Conservation (phyloP, 306 rosid genomes). For the Lagenaria siceraria region DNA sequence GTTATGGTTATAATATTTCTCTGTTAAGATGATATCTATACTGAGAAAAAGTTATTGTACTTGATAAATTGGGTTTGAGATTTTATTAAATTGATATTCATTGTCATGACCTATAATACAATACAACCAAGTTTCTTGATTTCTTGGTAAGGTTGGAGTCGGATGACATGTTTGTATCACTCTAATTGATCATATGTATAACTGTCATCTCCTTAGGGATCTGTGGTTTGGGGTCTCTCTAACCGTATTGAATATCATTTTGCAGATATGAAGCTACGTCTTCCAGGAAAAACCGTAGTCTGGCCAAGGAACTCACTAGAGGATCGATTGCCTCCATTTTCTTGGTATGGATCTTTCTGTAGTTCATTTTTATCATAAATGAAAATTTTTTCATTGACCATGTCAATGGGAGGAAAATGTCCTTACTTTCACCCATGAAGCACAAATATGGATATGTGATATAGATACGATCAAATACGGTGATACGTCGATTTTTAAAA, state of each 20-base stretch:
- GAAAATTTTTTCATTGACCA: neutral
- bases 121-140: neutral
- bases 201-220: neutral
- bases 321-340: conserved; percentile 66
- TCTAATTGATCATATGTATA: neutral
- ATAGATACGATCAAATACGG: too few relatives aligned
- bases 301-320: conserved; percentile 62
- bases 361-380: neutral
- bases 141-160: neutral
- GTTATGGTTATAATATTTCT: neutral
- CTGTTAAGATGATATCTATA: neutral
- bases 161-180: neutral
- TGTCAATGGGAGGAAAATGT: neutral
- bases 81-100: neutral
- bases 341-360: conserved; percentile 6
- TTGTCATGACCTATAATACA: neutral
- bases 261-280: conserved; percentile 57
- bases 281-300: conserved; percentile 70
- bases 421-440: neutral
- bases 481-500: too few relatives aligned
- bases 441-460: too few relatives aligned
- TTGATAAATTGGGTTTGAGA: neutral
- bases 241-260: neutral
- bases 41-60: neutral
- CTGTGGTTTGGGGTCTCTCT: neutral